These are phyloP conservation scores for Apostasia ramifera DNA, from an alignment of 106 monocot species.

Conservation along the genomic window DNA sequence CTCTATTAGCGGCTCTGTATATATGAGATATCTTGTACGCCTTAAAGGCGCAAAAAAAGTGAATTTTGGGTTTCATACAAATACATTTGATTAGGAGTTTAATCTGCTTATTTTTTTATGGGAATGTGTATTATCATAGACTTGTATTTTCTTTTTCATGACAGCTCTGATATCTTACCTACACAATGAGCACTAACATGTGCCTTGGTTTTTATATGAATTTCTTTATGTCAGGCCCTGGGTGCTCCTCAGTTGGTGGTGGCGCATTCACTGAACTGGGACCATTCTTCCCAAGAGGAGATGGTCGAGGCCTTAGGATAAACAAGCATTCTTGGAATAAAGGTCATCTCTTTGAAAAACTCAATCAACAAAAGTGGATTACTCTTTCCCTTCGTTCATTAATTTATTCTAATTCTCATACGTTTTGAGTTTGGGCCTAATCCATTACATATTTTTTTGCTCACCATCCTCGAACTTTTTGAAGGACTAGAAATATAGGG, in stretches of 20 bases:
- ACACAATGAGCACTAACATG: no score
- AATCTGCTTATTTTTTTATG: not conserved
- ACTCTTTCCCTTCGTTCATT: no score
- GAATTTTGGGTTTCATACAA: not conserved
- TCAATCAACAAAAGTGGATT: not conserved
- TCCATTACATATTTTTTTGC: no score
- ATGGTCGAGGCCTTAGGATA: conserved; percentile 75
- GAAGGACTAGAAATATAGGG: no score
- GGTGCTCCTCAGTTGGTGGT: conserved; percentile 92
- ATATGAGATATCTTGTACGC: no score
- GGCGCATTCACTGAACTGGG: conserved; percentile 96
- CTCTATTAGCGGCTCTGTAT: no score
- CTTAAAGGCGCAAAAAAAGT: not conserved
- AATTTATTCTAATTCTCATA: no score
- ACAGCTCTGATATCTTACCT: no score
- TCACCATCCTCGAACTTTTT: no score
- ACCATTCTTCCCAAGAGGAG: conserved; percentile 87
- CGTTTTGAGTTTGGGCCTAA: no score
- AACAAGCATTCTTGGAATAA: conserved; percentile 95
- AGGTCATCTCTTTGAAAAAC: conserved; percentile 31
- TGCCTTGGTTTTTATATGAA: not conserved
- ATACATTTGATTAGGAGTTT: not conserved
- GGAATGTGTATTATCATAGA: not conserved
- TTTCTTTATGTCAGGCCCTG: conserved; percentile 54
- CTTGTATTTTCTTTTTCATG: not conserved